Base-by-base conservation (phyloP, 495 filamentous ascomycete genomes). In the Penicillium odoratum region DNA sequence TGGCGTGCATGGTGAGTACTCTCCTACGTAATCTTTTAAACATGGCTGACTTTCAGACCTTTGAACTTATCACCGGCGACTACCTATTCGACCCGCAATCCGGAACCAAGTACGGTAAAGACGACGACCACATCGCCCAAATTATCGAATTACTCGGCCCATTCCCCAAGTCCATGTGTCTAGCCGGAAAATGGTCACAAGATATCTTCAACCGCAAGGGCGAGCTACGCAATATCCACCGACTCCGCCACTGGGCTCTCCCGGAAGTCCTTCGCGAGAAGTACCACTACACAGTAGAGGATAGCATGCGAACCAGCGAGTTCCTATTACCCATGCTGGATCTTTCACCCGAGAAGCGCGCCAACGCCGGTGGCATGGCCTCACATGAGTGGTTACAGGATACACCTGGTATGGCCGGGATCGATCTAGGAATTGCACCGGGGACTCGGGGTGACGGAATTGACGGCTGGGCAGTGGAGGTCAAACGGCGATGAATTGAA, bases 41-140 rank as follows among this genome's bases (percentile, higher is more conserved):
- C n/a, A 13, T 6, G n/a, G 18, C 15, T 40, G 29, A 48, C 53
- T 56, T 52, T 29, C 63, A 98, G 94, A 87, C 92, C 33, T 99
- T 99, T 63, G 94, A 99, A 69, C 80, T 99, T 25, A 97, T 99
- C 59, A 99, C 94, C 11, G 94, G 94, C 62, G 94, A 99, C 75
- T 99, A 98, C 69, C 86, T 99, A 45, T 99, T 99, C 74, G 94
- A 99, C 66, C 94, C 94, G 1, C 94, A 99, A 75, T 98, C 94
- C 5, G 94, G 94, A 51, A 98, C 95, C 21, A 98, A 98, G 73
- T 99, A 99, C 69, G 94, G 94, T 68, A 99, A 99, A 79, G 94
- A 99, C 71, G 94, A 99, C 75, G 94, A 99, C 72, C 94, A 99
- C 75, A 99, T 98, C 44, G 94, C 94, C 3, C 94, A 99, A 71